These are phyloP conservation scores for Psilocybe cyanescens DNA, from an alignment of 768 basidiomycete species.

Conservation along the genomic window DNA sequence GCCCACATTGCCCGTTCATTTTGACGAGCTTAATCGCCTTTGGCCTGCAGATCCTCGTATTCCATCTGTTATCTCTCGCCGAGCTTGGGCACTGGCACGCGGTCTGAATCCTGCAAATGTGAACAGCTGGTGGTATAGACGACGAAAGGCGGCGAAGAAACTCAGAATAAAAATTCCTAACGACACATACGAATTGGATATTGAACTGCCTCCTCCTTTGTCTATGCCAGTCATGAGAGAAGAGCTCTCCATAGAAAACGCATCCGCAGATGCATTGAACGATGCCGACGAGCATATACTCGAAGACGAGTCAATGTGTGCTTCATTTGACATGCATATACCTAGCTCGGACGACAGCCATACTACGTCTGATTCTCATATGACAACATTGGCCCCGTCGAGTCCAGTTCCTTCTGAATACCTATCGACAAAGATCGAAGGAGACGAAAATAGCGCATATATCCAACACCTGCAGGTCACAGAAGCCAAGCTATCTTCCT, in stretches of 20 bases:
- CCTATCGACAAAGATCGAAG: neutral
- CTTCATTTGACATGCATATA: neutral
- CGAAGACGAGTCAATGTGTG: neutral
- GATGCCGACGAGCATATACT: neutral
- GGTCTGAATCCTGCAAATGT: conserved; percentile 36
- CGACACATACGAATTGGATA: conserved; percentile 39
- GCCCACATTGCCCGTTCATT: conserved; percentile 25
- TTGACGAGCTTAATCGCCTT: conserved; percentile 36
- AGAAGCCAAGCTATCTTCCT: too few relatives aligned
- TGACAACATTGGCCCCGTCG: neutral
- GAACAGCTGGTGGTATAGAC: conserved; percentile 42
- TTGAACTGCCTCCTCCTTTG: conserved; percentile 36
- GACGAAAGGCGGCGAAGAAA: conserved; percentile 32
- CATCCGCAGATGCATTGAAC: neutral
- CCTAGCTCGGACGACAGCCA: neutral
- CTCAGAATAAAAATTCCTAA: conserved; percentile 28
- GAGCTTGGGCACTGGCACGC: conserved; percentile 42
- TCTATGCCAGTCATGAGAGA: neutral
- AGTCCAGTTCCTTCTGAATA: neutral
- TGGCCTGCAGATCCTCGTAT: conserved; percentile 42
- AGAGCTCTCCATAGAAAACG: neutral
- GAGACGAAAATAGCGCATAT: conserved; percentile 14
- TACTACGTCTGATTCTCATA: neutral
- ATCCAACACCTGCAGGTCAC: neutral
- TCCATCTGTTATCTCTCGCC: conserved; percentile 38